These are phyloP conservation scores for Metschnikowia colocasiae DNA, from an alignment of 805 yeast genomes.

Conservation along the genomic window DNA sequence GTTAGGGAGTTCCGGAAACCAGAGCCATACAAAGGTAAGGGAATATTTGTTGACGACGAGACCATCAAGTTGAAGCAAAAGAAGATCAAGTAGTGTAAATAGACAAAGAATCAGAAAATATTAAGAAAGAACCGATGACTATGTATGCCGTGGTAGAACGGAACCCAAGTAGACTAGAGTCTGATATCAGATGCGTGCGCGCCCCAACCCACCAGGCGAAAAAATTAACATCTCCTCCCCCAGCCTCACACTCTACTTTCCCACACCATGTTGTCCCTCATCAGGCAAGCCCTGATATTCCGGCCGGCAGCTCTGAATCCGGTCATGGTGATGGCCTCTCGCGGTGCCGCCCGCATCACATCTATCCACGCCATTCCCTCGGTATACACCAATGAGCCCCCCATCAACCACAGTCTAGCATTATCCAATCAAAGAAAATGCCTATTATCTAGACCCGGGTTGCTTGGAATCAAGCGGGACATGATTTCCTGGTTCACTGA, in stretches of 20 bases:
- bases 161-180: too few species aligned
- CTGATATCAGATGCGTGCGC: slow-evolving; percentile 5
- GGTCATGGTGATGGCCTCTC: slow-evolving; percentile 7
- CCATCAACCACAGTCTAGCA: slow-evolving; percentile 63
- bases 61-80: slow-evolving; percentile 86
- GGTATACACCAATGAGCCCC: slow-evolving; percentile 44
- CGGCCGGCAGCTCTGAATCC: slow-evolving; percentile 5
- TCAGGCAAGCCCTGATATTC: slow-evolving; percentile 8
- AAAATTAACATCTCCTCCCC: not conserved
- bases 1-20: slow-evolving; percentile 89
- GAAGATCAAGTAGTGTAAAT: slow-evolving; percentile 69
- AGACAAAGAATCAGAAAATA: not conserved
- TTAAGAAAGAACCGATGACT: not conserved
- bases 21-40: slow-evolving; percentile 98
- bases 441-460: slow-evolving; percentile 76
- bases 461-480: slow-evolving; percentile 79
- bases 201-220: not conserved
- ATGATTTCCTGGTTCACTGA: slow-evolving; percentile 82
- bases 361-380: slow-evolving; percentile 52
- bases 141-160: not conserved
- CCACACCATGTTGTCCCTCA: slow-evolving; percentile 9
- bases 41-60: slow-evolving; percentile 88
- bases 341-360: slow-evolving; percentile 43
- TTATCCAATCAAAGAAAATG: slow-evolving; percentile 68
- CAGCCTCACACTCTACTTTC: not conserved